Conservation (phyloP, 495 filamentous ascomycete genomes). For the Pseudevernia furfuracea region DNA sequence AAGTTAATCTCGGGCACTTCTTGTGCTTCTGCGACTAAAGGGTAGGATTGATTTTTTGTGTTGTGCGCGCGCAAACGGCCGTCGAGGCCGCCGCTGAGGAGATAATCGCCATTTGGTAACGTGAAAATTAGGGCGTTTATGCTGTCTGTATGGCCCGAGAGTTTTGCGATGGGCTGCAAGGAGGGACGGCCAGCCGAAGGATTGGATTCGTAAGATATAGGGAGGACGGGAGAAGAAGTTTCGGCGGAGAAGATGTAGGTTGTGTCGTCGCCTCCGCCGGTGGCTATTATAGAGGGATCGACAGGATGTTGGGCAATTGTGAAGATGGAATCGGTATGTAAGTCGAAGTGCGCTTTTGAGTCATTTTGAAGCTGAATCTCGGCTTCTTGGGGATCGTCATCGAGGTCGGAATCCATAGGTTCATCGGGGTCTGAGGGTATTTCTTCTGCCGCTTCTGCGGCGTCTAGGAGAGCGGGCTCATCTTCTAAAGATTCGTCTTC, state of each 20-base stretch:
- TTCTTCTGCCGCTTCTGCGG: conserved; percentile 65
- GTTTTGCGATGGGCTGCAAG: conserved; percentile 54
- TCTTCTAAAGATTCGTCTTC: conserved; percentile 44
- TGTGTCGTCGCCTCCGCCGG: conserved; percentile 76
- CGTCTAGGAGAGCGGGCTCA: conserved; percentile 52
- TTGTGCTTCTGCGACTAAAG: conserved; percentile 59
- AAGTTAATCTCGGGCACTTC: conserved; percentile 96
- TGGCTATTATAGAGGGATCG: conserved; percentile 68
- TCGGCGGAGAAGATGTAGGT: conserved; percentile 75
- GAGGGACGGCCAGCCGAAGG: conserved; percentile 50
- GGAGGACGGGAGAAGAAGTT: conserved; percentile 56
- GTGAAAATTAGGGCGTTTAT: conserved; percentile 83
- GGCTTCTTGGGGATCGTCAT: conserved; percentile 56
- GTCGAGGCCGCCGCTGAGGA: conserved; percentile 81
- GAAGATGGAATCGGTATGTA: conserved; percentile 81
- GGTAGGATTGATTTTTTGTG: conserved; percentile 28
- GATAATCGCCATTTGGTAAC: conserved; percentile 70
- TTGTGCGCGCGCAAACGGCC: conserved; percentile 57
- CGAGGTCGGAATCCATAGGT: conserved; percentile 64
- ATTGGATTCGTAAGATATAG: conserved; percentile 63
- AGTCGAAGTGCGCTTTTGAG: conserved; percentile 84
- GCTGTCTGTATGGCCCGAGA: conserved; percentile 84
- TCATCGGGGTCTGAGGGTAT: conserved; percentile 52
- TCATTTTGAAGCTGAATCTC: conserved; percentile 82
- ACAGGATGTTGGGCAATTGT: conserved; percentile 86